Evolutionary conservation across 2,329 filamentous ascomycete species (phyloP).

Genomic region (Diplodia scrobiculata): DNA sequence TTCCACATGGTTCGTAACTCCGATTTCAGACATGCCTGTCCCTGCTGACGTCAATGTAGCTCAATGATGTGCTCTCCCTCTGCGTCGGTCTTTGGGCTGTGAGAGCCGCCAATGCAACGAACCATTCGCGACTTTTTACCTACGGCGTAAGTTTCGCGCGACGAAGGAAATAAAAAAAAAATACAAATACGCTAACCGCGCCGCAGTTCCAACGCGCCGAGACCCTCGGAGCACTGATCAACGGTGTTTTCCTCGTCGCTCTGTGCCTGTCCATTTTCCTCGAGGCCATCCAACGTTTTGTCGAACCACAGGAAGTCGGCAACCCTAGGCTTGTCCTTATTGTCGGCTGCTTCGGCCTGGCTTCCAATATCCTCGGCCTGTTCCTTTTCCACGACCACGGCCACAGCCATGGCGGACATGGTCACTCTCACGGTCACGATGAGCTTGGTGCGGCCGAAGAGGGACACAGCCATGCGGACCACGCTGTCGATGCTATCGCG

Average conservation of each 20-base stretch:
- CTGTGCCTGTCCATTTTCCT: conserved; percentile 95
- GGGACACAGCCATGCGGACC: conserved; percentile 51
- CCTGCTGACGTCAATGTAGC: conserved; percentile 50
- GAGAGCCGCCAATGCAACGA: conserved; percentile 78
- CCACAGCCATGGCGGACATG: conserved; percentile 70
- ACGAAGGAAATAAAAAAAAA: not conserved
- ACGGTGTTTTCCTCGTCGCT: conserved; percentile 95
- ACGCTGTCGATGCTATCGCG: conserved; percentile 48
- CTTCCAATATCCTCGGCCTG: conserved; percentile 86
- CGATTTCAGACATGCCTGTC: not conserved
- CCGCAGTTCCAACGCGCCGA: conserved; percentile 93
- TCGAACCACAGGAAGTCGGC: conserved; percentile 84
- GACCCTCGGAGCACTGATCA: conserved; percentile 93
- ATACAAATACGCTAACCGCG: not conserved
- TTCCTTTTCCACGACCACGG: conserved; percentile 91
- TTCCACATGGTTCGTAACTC: conserved; percentile 84
- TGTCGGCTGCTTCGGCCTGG: conserved; percentile 81
- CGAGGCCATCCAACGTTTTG: conserved; percentile 87
- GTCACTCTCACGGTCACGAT: conserved; percentile 49
- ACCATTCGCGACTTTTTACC: conserved; percentile 83
- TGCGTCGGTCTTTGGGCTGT: conserved; percentile 95
- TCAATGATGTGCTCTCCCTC: conserved; percentile 96
- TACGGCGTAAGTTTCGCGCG: conserved; percentile 70
- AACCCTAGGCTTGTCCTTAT: conserved; percentile 86
- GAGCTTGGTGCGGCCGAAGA: conserved; percentile 53